phyloP scores from a whole-genome alignment of 345 rosid genomes.

The Iberis pinnata region DNA sequence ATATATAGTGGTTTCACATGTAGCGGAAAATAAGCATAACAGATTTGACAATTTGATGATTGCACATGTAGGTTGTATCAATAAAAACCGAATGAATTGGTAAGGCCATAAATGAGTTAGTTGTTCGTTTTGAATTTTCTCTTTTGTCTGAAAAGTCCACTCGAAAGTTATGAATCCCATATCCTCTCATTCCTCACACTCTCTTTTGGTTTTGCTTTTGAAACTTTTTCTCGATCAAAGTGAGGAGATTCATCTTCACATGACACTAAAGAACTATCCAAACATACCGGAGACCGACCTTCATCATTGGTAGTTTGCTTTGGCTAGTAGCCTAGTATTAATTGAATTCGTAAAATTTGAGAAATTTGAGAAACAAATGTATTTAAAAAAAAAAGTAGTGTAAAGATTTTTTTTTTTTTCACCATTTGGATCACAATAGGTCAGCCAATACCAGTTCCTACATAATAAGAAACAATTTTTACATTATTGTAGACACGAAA shows the following conservation, averaged over 20 bases:
- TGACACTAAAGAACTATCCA: constrained; percentile 12
- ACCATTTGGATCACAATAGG: too few species aligned
- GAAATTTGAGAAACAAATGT: too few species aligned
- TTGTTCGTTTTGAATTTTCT: constrained; percentile 15
- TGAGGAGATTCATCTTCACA: constrained; percentile 15
- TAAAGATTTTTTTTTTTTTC: too few species aligned
- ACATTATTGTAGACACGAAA: too few species aligned
- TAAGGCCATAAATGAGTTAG: constrained; percentile 24
- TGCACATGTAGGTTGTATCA: too few species aligned
- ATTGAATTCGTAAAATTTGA: neutral
- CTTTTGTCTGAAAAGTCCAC: constrained; percentile 28
- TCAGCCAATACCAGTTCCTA: too few species aligned
- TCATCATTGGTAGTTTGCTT: constrained; percentile 1
- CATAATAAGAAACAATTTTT: too few species aligned
- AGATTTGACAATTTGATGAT: too few species aligned
- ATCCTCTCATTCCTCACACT: neutral
- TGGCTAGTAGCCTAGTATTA: neutral
- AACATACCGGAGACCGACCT: constrained; percentile 19
- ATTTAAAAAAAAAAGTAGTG: too few species aligned
- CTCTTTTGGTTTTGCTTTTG: constrained; percentile 7
- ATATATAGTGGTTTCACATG: too few species aligned
- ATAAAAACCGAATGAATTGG: constrained; percentile 16
- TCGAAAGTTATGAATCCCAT: constrained; percentile 7
- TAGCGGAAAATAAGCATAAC: too few species aligned
- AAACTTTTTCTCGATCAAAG: constrained; percentile 17